Evolutionary conservation across 371 early-diverging fungal species (phyloP).

Genomic region (Coemansia sp.): DNA sequence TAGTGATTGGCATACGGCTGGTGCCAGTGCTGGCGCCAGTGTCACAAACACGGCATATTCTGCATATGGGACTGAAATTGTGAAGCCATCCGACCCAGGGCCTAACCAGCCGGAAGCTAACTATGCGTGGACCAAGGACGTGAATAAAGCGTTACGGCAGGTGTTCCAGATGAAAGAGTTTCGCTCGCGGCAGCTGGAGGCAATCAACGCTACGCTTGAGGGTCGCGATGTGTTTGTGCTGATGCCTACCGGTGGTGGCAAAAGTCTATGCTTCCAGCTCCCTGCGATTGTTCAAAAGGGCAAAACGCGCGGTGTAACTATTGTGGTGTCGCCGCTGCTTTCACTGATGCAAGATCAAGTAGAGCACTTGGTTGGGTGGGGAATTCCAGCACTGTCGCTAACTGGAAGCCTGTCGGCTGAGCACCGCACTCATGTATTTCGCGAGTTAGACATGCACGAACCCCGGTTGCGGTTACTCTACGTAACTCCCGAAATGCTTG

Average conservation of each 20-base stretch:
- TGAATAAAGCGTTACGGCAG: constrained; percentile 67
- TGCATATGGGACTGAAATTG: constrained; percentile 8
- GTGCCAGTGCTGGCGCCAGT: neutral
- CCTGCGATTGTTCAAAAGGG: constrained; percentile 81
- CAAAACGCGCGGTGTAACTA: constrained; percentile 77
- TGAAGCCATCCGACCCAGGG: constrained; percentile 43
- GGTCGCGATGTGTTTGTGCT: constrained; percentile 96
- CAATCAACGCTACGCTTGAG: constrained; percentile 86
- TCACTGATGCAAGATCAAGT: constrained; percentile 99
- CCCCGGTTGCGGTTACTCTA: constrained; percentile 74
- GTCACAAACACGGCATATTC: neutral
- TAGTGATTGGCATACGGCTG: neutral
- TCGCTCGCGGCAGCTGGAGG: constrained; percentile 90
- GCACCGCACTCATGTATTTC: constrained; percentile 62
- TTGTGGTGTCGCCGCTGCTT: constrained; percentile 96
- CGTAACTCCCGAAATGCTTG: constrained; percentile 95
- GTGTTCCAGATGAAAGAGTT: constrained; percentile 83
- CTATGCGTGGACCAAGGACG: constrained; percentile 80
- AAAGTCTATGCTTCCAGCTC: constrained; percentile 97
- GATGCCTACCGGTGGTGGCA: constrained; percentile 99
- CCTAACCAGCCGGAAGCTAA: constrained; percentile 31
- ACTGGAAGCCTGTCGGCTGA: constrained; percentile 61
- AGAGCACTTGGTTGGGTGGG: constrained; percentile 69
- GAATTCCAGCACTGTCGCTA: constrained; percentile 78
- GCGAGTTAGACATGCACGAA: constrained; percentile 55